Base-by-base conservation (phyloP, 257 asterid species). In the Solanum corneliomulleri region DNA sequence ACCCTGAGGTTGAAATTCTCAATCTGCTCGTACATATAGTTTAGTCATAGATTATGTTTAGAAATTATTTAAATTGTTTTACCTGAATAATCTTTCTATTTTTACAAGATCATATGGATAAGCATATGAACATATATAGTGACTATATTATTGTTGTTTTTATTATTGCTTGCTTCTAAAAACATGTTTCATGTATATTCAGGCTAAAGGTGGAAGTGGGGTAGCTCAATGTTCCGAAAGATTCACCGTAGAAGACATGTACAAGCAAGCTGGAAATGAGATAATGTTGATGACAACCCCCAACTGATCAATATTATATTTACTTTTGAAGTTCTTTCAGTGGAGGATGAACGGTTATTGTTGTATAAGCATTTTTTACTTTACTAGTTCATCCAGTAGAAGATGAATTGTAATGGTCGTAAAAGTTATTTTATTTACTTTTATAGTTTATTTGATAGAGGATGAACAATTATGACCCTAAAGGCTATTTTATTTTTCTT, bases 191-290 rank as follows among this genome's bases (percentile, higher is more conserved):
- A 2, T 89, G 47, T 3, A 29, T 86, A 41, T 49, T 76, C 88
- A 93, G 96, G 95, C 91, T 77, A 91, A 83, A 75, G 93, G 91
- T 88, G 90, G 5, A 35, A 20, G 58, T 76, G 14, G 84, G 6
- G 35, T 85, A 29, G 93, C 90, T 4, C 92, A 89, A 49, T 74
- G 87, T 83, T 77, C 87, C 12, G 93, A 88, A 87, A 87, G 89
- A 84, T 87, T 90, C 85, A 85, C 94, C n/a, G 88, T 91, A 90
- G 98, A 94, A 70, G 97, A 95, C 62, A 84, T 92, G 64, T 95
- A 89, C 94, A 94, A 93, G 88, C 92, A 90, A 83, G 98, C 95
- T 39, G 95, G 95, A 35, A 93, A 90, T 27, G 98, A 96, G 86
- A 92, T 96, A 56, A 90, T 92, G 90, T 14, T 80, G 37, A 89